These are phyloP conservation scores for Cladophialophora carrionii DNA, from an alignment of 2,329 filamentous ascomycete species.

Conservation along the genomic window DNA sequence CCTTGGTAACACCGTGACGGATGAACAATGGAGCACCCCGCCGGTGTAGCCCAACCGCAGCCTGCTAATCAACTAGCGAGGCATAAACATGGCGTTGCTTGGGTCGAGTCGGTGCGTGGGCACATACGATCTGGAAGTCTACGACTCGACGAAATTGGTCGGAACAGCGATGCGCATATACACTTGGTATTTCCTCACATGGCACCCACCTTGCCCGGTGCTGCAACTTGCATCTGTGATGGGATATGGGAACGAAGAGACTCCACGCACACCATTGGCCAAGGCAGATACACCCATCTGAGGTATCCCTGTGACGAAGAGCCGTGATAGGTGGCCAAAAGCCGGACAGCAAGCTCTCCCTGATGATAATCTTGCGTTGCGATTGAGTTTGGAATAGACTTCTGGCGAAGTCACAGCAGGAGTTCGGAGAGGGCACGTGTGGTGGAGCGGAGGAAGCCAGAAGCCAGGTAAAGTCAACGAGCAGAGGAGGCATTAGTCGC, in stretches of 20 bases:
- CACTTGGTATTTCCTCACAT: slow-evolving; percentile 2
- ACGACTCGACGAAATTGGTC: slow-evolving; percentile 10
- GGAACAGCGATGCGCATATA: not conserved
- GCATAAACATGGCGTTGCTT: not conserved
- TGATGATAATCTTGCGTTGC: slow-evolving; percentile 10
- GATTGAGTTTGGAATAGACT: slow-evolving; percentile 14
- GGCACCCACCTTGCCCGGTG: not conserved
- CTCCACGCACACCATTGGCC: not conserved
- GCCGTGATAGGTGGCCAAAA: slow-evolving; percentile 11
- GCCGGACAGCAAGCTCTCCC: not conserved
- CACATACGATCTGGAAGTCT: slow-evolving; percentile 10
- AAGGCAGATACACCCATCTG: slow-evolving; percentile 7
- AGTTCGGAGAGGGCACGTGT: not conserved
- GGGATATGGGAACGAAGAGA: not conserved
- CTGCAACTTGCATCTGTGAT: slow-evolving; percentile 2
- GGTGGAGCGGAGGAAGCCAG: slow-evolving; percentile 7
- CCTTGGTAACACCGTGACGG: slow-evolving; percentile 4
- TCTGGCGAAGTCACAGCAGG: slow-evolving; percentile 15
- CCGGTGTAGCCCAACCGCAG: slow-evolving; percentile 5
- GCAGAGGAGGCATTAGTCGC: not conserved
- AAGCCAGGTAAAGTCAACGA: not conserved
- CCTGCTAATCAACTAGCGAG: slow-evolving; percentile 12
- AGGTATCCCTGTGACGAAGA: not conserved
- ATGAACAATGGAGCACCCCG: not conserved
- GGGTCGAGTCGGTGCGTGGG: slow-evolving; percentile 7